Conservation (phyloP, 192 early-diverging fungal genomes). For the Lobulomyces angularis region DNA sequence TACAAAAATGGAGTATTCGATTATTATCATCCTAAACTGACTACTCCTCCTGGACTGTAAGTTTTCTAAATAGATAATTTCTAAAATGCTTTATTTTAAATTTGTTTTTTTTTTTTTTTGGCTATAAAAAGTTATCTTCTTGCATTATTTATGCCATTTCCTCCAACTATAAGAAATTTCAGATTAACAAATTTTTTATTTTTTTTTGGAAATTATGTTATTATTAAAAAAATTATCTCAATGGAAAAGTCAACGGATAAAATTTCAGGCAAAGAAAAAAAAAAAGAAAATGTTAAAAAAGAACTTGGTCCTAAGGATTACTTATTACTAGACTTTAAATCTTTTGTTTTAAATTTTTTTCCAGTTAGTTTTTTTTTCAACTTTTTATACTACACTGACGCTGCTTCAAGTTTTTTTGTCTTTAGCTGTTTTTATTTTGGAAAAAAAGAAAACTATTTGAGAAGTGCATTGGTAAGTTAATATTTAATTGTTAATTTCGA, state of each 20-base stretch:
- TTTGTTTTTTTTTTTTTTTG: too few relatives aligned
- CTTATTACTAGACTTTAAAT: too few relatives aligned
- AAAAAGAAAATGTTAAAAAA: too few relatives aligned
- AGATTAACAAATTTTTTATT: too few relatives aligned
- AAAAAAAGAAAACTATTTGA: conserved; percentile 23
- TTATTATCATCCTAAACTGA: conserved; percentile 84
- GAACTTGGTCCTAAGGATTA: too few relatives aligned
- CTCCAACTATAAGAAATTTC: too few relatives aligned
- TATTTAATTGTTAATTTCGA: background rate
- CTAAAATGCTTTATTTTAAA: too few relatives aligned
- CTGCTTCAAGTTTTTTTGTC: conserved; percentile 70
- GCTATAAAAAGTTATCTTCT: background rate
- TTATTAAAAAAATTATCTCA: too few relatives aligned
- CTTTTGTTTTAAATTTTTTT: conserved; percentile 47
- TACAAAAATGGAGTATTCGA: conserved; percentile 64
- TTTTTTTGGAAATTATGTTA: too few relatives aligned
- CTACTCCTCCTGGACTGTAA: conserved; percentile 94
- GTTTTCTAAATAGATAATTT: too few relatives aligned
- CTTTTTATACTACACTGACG: conserved; percentile 87
- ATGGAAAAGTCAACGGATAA: too few relatives aligned
- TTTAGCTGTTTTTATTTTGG: conserved; percentile 50
- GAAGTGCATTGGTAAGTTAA: conserved; percentile 45
- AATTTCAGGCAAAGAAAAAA: too few relatives aligned
- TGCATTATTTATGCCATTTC: background rate
- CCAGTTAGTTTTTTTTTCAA: conserved; percentile 77